Evolutionary conservation across 805 yeast genomes (phyloP), one percentile per base, ranked within the genome.

Genomic region (Sugiyamaella americana): DNA sequence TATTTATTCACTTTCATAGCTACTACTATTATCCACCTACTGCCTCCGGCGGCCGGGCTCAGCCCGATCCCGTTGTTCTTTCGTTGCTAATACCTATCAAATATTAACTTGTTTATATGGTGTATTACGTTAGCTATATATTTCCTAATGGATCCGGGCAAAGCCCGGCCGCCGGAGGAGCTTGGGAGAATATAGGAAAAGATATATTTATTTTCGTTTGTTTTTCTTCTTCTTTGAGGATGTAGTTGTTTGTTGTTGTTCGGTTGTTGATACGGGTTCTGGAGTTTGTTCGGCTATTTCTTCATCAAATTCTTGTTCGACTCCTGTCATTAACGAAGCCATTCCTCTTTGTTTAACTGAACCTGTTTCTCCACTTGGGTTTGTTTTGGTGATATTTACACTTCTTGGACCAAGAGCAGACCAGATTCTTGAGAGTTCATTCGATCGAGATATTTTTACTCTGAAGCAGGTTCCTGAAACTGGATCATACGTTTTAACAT

Each of bases 371-470:
- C 20, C 20, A 5, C 20, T 16, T 26, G 37, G 13, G 40, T 42
- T 44, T 10, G 37, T 24, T 36, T 46, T 48, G 16, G 51, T 43
- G 38, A 59, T 49, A 17, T 56, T 59, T 18, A 65, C 61, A 4
- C 57, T 54, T 22, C 60, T 55, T 5, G 70, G 68, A 19, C 95
- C 95, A 41, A 87, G 59, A 4, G 85, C 83, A 41, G 85, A 76
- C 60, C 85, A 66, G 19, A 87, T 59, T 54, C 89, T 74, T 20
- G 86, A 79, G 39, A 88, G 74, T 62, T 87, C 95, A 60, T 87
- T 86, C 41, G 73, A 65, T 53, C 82, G 81, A 51, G 68, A 67
- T 1, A 91, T 79, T 49, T 69, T 71, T 59, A 72, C 78, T 50
- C 71, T 73, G 62, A 80, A 74, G 50, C 80, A 73, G 36, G 79